Base-by-base conservation (phyloP, 371 early-diverging fungal species). In the Apophysomyces sp. region DNA sequence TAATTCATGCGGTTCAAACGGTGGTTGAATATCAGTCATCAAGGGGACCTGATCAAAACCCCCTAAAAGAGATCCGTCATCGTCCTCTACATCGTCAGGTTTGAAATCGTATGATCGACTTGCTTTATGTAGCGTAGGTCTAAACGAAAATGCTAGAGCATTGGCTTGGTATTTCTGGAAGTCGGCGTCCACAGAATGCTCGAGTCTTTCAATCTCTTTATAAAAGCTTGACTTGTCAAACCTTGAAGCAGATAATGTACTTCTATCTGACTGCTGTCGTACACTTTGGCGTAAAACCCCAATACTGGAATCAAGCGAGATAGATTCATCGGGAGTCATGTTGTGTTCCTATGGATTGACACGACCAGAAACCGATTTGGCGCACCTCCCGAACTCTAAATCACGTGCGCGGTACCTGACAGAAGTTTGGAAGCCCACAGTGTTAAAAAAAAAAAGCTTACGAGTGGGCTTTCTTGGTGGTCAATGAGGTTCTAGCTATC, bases 111-210 rank as follows among this genome's bases (percentile, higher is more conserved):
- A 52, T 15, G 2, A 11, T 16, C 27, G 51, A 24, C 31, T 60
- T 31, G 11, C 57, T 27, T 13, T 12, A 29, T 11, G 29, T 15
- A 32, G 56, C 60, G 27, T 44, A 26, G 49, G 49, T 21, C 9
- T 16, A 21, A 66, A 66, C 5, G 61, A 58, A 52, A 58, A 52
- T 0, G 51, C 57, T 0, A 57, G 65, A 37, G 67, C 59, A n/a
- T 66, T 55, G 15, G 53, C 59, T 40, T 61, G 57, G 44, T 66
- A 63, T 15, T 60, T 54, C 55, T 65, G 59, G 24, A 71, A 68
- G 37, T 71, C 66, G 7, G 59, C 69, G 18, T 68, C 58, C 2
- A 72, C 56, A 12, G 71, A 68, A 24, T 44, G 49, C 37, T 74
- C 74, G 7, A 68, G 59, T 21, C 61, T 56, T 37, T 66, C 66